Evolutionary conservation across 331 rosid genomes (phyloP).

Genomic region (Malus hybrid): DNA sequence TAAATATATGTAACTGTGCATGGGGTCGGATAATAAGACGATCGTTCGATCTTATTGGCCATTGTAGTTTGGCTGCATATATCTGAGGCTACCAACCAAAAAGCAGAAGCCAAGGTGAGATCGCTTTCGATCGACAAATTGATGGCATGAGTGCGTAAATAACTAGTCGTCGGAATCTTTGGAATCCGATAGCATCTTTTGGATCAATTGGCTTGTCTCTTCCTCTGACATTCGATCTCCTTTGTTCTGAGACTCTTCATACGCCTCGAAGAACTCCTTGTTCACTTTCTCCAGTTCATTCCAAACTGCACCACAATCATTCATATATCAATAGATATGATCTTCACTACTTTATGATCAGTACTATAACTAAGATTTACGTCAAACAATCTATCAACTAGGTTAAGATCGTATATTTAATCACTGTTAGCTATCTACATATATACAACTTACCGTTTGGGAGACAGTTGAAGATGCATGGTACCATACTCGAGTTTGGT

Average conservation of each 20-base stretch:
- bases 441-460: neutral
- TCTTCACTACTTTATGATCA: neutral
- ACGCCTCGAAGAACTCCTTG: constrained; percentile 73
- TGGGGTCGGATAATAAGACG: neutral
- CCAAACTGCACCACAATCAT: constrained; percentile 61
- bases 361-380: neutral
- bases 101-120: constrained; percentile 14
- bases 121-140: constrained; percentile 23
- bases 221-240: constrained; percentile 72
- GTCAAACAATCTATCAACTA: neutral
- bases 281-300: constrained; percentile 86
- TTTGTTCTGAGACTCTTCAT: constrained; percentile 46
- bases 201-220: constrained; percentile 76
- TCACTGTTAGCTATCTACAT: neutral
- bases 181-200: constrained; percentile 68
- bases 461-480: neutral
- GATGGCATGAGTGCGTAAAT: neutral
- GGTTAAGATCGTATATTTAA: neutral
- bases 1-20: neutral
- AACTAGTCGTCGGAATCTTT: constrained; percentile 41
- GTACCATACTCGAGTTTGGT: neutral
- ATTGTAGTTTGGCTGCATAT: constrained; percentile 11
- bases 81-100: constrained; percentile 7
- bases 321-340: neutral
- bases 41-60: neutral